phyloP scores from a whole-genome alignment of 305 asterid genomes.

The Fraxinus sp. region DNA sequence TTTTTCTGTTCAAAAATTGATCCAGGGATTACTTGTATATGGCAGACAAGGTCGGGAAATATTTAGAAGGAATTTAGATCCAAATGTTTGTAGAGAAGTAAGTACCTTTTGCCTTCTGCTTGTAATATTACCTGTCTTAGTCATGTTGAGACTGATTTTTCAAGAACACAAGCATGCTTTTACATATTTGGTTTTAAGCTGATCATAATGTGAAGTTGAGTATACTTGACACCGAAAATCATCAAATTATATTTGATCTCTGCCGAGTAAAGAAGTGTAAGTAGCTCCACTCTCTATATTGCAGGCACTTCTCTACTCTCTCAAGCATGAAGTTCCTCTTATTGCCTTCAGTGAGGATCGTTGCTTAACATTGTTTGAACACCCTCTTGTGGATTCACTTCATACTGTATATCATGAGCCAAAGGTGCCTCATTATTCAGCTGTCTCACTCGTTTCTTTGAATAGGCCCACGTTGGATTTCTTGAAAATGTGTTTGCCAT shows the following conservation, averaged over 20 bases:
- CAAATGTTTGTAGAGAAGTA: slow-evolving; percentile 79
- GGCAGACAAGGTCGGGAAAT: slow-evolving; percentile 94
- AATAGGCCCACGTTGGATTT: slow-evolving; percentile 19
- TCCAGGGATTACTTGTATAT: slow-evolving; percentile 94
- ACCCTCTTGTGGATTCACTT: slow-evolving; percentile 83
- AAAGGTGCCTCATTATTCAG: slow-evolving; percentile 50
- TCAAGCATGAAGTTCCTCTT: slow-evolving; percentile 72
- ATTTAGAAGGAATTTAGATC: slow-evolving; percentile 73
- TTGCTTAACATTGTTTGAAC: slow-evolving; percentile 82
- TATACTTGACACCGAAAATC: slow-evolving; percentile 1
- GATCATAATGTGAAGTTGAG: slow-evolving; percentile 1
- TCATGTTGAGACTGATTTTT: slow-evolving; percentile 11
- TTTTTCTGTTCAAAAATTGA: slow-evolving; percentile 20
- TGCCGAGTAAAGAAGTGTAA: slow-evolving; percentile 1
- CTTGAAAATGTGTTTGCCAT: slow-evolving; percentile 23
- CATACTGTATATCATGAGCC: slow-evolving; percentile 93
- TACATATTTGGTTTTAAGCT: not conserved
- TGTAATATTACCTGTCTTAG: slow-evolving; percentile 13
- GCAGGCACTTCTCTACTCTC: slow-evolving; percentile 86
- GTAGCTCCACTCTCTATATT: slow-evolving; percentile 10
- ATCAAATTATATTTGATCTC: not conserved
- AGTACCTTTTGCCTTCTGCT: slow-evolving; percentile 17
- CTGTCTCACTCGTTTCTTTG: slow-evolving; percentile 10
- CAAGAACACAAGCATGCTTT: not conserved
- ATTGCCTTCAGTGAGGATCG: slow-evolving; percentile 83